Evolutionary conservation across 768 basidiomycete species (phyloP).

Genomic region (Suillus variegatus): DNA sequence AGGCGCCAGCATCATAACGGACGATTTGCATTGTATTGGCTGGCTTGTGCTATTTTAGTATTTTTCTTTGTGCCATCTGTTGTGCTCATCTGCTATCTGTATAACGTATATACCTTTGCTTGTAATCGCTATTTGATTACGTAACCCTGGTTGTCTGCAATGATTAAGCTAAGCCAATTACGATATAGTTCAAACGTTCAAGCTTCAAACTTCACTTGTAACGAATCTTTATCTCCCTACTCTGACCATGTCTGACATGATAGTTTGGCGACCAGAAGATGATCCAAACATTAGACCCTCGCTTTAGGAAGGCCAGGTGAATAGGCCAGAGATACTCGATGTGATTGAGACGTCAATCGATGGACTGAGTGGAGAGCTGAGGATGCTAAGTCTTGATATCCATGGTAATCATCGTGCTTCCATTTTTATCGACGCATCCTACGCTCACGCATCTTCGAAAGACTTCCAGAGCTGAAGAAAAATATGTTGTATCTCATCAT

Average conservation of each 20-base stretch:
- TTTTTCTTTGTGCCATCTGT: constrained; percentile 18
- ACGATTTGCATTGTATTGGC: background rate
- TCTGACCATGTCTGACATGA: constrained; percentile 11
- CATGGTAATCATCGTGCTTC: constrained; percentile 45
- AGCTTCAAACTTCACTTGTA: no score
- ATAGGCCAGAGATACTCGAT: constrained; percentile 57
- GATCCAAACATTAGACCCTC: constrained; percentile 24
- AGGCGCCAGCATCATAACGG: constrained; percentile 4
- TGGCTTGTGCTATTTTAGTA: constrained; percentile 5
- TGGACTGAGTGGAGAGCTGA: constrained; percentile 54
- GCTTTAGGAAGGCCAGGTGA: constrained; percentile 37
- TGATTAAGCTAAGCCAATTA: no score
- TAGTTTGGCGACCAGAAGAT: constrained; percentile 46
- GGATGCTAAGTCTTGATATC: constrained; percentile 68
- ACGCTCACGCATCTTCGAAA: constrained; percentile 26
- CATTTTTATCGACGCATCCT: background rate
- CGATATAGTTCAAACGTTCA: no score
- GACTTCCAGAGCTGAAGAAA: constrained; percentile 73
- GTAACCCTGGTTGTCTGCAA: no score
- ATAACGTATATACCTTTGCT: constrained; percentile 38
- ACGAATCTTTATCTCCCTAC: background rate
- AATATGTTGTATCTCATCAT: constrained; percentile 37
- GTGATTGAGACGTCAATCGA: constrained; percentile 57
- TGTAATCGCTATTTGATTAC: constrained; percentile 11
- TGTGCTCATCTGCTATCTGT: constrained; percentile 27